Evolutionary conservation across 2,329 filamentous ascomycete species (phyloP).

Genomic region (Phialophora macrospora): DNA sequence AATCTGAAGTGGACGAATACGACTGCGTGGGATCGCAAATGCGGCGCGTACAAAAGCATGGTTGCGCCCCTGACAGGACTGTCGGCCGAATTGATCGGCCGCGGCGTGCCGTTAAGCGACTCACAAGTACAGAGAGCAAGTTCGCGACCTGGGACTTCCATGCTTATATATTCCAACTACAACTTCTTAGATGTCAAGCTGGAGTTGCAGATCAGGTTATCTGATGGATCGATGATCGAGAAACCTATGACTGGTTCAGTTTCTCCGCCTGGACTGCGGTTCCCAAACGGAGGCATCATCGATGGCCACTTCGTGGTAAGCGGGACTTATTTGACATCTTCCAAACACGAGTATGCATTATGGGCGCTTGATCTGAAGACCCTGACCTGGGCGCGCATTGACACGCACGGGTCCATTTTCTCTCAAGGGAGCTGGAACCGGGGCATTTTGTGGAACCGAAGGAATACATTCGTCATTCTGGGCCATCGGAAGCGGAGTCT

Average conservation of each 20-base stretch:
- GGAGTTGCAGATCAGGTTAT: conserved; percentile 83
- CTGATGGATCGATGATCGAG: conserved; percentile 83
- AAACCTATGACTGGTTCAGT: conserved; percentile 85
- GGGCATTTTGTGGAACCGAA: conserved; percentile 87
- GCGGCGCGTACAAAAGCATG: conserved; percentile 94
- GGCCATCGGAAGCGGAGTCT: conserved; percentile 91
- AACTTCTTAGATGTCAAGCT: conserved; percentile 98
- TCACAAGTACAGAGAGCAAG: conserved; percentile 22
- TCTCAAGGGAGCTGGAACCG: conserved; percentile 98
- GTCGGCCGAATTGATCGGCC: conserved; percentile 40
- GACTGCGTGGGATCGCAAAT: conserved; percentile 83
- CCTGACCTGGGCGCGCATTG: conserved; percentile 92
- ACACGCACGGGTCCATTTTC: conserved; percentile 91
- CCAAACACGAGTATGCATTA: conserved; percentile 95
- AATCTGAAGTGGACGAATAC: conserved; percentile 96
- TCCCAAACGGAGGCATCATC: conserved; percentile 93
- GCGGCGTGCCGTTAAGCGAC: conserved; percentile 33
- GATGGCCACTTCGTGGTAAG: conserved; percentile 97
- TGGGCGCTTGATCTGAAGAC: conserved; percentile 92
- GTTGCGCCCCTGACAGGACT: conserved; percentile 73
- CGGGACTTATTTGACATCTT: conserved; percentile 95
- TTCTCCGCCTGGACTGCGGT: conserved; percentile 88
- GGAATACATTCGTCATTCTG: conserved; percentile 94
- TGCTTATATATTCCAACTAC: conserved; percentile 99
- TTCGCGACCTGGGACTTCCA: conserved; percentile 60